Evolutionary conservation across 805 yeast species (phyloP).

Genomic region (Pichia deserticola): DNA sequence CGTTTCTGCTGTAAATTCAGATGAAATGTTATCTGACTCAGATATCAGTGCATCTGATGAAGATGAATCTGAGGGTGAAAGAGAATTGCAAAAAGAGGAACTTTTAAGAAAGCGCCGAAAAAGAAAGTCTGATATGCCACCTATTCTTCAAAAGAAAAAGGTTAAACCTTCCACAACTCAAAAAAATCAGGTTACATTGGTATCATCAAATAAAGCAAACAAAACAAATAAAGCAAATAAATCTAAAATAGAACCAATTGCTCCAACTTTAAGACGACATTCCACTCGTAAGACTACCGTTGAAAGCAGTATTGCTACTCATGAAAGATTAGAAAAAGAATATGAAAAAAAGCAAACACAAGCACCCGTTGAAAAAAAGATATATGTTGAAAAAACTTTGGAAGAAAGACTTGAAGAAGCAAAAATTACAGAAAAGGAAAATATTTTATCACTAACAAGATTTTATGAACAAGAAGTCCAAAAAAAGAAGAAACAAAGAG

Average conservation of each 20-base stretch:
- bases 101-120: conserved; percentile 26
- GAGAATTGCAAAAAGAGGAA: conserved; percentile 29
- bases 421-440: conserved; percentile 71
- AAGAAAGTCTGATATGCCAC: conserved; percentile 38
- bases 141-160: conserved; percentile 11
- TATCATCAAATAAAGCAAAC: neutral
- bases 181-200: neutral
- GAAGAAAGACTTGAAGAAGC: conserved; percentile 79
- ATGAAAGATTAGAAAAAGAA: conserved; percentile 59
- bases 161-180: neutral
- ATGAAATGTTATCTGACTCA: conserved; percentile 44
- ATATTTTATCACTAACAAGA: conserved; percentile 61
- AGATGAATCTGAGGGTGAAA: conserved; percentile 50
- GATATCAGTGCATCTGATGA: conserved; percentile 42
- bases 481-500: conserved; percentile 71
- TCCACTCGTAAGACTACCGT: conserved; percentile 75
- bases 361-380: conserved; percentile 28
- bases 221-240: neutral
- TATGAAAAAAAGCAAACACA: conserved; percentile 44
- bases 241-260: conserved; percentile 3
- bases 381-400: conserved; percentile 47
- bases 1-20: conserved; percentile 13
- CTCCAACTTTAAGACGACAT: conserved; percentile 51
- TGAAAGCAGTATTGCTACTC: conserved; percentile 68
- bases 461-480: conserved; percentile 81